Conservation (phyloP, 2,329 filamentous ascomycete genomes). For the Teratosphaeria destructans region DNA sequence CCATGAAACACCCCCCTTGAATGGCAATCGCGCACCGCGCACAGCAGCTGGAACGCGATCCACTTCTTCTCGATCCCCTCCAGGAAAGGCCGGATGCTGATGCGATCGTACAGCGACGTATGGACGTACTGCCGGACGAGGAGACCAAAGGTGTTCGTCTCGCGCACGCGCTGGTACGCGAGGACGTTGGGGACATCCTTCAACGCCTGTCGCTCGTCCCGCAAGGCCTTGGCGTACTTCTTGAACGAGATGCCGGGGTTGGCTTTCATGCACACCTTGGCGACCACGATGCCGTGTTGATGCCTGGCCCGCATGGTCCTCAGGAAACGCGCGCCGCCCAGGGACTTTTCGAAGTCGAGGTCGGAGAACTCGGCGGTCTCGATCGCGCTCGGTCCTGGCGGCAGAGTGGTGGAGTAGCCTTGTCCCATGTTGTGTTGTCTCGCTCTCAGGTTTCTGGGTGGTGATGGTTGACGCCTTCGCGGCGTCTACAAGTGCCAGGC, state of each 20-base stretch:
- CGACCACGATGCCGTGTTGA: constrained; percentile 80
- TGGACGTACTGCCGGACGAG: constrained; percentile 91
- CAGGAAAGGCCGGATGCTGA: constrained; percentile 90
- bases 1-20: constrained; percentile 83
- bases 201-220: constrained; percentile 73
- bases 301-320: constrained; percentile 88
- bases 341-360: constrained; percentile 79
- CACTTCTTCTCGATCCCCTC: constrained; percentile 99
- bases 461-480: not conserved
- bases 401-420: constrained; percentile 77
- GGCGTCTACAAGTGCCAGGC: not conserved
- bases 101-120: constrained; percentile 90
- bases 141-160: constrained; percentile 85
- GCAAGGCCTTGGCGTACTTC: constrained; percentile 65
- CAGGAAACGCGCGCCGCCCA: constrained; percentile 90
- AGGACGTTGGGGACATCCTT: constrained; percentile 83
- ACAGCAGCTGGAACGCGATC: constrained; percentile 91
- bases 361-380: constrained; percentile 88
- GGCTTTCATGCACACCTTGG: constrained; percentile 91
- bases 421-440: constrained; percentile 63
- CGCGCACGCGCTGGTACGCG: constrained; percentile 78
- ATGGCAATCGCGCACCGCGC: constrained; percentile 85
- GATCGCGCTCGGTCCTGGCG: constrained; percentile 83
- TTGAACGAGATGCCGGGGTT: constrained; percentile 72
- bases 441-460: not conserved